Percentiles rank a stretch among this genome's conserved stretches.
These are phyloP conservation scores for Triglochin maritima DNA, from an alignment of 106 monocot species.

Conservation along the genomic window DNA sequence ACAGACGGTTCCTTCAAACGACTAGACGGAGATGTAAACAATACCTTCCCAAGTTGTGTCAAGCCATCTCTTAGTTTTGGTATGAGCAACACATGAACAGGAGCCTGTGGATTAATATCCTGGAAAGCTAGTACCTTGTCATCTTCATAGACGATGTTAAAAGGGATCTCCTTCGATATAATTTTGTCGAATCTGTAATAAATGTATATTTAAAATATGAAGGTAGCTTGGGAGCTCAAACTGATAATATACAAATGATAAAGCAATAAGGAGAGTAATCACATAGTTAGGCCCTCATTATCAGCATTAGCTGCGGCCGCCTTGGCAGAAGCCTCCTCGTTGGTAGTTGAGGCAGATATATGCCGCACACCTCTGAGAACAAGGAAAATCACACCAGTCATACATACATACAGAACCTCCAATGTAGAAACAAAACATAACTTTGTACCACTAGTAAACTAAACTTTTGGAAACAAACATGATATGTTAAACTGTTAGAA, in stretches of 20 bases:
- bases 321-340: constrained; percentile 71
- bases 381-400: too few relatives aligned
- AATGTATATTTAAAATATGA: neutral
- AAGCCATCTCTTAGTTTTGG: constrained; percentile 83
- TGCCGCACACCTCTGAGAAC: too few relatives aligned
- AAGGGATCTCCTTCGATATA: constrained; percentile 84
- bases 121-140: constrained; percentile 83
- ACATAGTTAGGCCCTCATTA: constrained; percentile 66
- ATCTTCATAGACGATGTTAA: constrained; percentile 77
- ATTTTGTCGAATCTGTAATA: constrained; percentile 86
- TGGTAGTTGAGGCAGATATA: constrained; percentile 27
- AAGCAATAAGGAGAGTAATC: too few relatives aligned
- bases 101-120: constrained; percentile 92
- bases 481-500: too few relatives aligned
- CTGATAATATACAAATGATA: neutral
- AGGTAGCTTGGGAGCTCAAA: neutral
- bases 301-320: constrained; percentile 41
- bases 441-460: too few relatives aligned
- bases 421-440: too few relatives aligned
- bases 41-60: constrained; percentile 93
- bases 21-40: neutral
- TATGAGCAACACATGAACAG: constrained; percentile 83
- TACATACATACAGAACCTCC: too few relatives aligned
- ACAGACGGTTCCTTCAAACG: neutral
- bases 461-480: too few relatives aligned